A percentile compares a stretch with the other conserved stretches of the same genome.
These are phyloP conservation scores for Aureobasidium mangrovei DNA, from an alignment of 2,329 filamentous ascomycete genomes.

Conservation along the genomic window DNA sequence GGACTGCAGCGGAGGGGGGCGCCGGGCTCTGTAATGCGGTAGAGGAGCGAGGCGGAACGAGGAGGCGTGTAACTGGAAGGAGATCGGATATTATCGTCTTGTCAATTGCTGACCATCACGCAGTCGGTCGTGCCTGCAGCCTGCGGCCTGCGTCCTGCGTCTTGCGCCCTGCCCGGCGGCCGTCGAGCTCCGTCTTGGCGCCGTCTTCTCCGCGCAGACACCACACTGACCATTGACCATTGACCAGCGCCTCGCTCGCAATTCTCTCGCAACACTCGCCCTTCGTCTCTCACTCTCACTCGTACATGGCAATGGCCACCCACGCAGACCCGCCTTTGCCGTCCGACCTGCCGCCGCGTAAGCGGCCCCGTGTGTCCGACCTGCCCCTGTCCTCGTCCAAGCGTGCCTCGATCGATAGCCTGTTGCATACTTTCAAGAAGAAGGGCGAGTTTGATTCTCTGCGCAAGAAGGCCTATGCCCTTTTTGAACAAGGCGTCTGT, in stretches of 20 bases:
- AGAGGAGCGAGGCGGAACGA: background rate
- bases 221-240: background rate
- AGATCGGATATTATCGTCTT: background rate
- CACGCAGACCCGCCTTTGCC: constrained; percentile 4
- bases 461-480: constrained; percentile 67
- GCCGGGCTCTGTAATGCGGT: constrained; percentile 1
- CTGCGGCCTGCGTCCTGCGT: background rate
- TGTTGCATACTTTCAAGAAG: constrained; percentile 78
- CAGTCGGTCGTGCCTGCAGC: background rate
- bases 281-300: background rate
- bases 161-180: background rate
- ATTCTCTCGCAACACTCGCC: too few species aligned
- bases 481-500: constrained; percentile 61
- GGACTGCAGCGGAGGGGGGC: background rate
- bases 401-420: constrained; percentile 61
- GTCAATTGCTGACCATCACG: constrained; percentile 8
- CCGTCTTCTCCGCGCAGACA: constrained; percentile 1
- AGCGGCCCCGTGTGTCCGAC: constrained; percentile 64
- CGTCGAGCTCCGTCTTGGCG: constrained; percentile 12
- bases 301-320: constrained; percentile 17
- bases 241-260: background rate
- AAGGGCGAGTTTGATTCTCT: constrained; percentile 74
- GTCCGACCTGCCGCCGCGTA: constrained; percentile 30
- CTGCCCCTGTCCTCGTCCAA: constrained; percentile 66
- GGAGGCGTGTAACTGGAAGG: background rate